phyloP scores from a whole-genome alignment of 148 eudicot species.

The Limonium bicolor region DNA sequence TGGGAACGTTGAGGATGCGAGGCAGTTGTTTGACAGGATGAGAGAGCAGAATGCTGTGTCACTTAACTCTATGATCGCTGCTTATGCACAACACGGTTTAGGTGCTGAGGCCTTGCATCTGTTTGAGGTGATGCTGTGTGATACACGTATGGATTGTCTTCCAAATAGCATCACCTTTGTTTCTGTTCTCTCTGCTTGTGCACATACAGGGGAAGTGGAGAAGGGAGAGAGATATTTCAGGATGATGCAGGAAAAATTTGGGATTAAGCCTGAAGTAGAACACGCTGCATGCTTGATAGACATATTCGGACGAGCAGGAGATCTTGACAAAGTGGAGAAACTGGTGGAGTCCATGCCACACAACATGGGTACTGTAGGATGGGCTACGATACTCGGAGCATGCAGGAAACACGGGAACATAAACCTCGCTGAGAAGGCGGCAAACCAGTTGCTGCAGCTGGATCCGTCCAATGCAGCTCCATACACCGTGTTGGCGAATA shows the following conservation, averaged over 20 bases:
- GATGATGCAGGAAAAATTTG: constrained; percentile 35
- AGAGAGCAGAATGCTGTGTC: constrained; percentile 54
- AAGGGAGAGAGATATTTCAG: constrained; percentile 45
- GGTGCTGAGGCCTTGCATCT: constrained; percentile 41
- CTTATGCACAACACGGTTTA: constrained; percentile 64
- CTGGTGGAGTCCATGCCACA: constrained; percentile 49
- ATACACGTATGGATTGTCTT: constrained; percentile 6
- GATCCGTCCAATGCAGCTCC: constrained; percentile 70
- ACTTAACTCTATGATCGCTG: constrained; percentile 60
- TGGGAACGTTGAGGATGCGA: constrained; percentile 63
- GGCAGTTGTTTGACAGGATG: constrained; percentile 57
- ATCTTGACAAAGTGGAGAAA: constrained; percentile 42
- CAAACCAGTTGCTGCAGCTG: constrained; percentile 30
- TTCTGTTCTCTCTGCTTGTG: constrained; percentile 65
- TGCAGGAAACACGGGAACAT: constrained; percentile 55
- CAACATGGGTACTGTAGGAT: constrained; percentile 43
- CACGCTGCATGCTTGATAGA: constrained; percentile 84
- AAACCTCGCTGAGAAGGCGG: constrained; percentile 54
- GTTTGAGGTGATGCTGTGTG: constrained; percentile 48
- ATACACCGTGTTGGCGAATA: constrained; percentile 54
- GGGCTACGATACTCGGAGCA: constrained; percentile 69
- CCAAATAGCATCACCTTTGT: constrained; percentile 60
- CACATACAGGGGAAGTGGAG: constrained; percentile 59
- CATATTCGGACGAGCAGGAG: constrained; percentile 69
- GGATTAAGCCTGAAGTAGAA: constrained; percentile 47